These are phyloP conservation scores for Mimosa pudica DNA, from an alignment of 306 rosid species.

Conservation along the genomic window DNA sequence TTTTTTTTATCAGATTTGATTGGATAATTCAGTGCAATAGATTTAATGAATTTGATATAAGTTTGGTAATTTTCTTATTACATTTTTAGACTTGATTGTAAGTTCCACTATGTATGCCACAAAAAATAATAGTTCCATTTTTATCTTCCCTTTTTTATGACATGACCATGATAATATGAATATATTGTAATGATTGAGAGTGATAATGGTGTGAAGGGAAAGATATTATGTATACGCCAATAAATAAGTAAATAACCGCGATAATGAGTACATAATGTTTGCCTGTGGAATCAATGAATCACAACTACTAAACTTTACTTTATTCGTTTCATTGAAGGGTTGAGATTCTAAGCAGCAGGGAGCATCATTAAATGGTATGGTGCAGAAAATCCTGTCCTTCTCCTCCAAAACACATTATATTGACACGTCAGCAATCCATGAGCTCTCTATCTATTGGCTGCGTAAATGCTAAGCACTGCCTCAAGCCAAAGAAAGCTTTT, in stretches of 20 bases:
- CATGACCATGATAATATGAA: not conserved
- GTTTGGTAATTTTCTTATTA: no score
- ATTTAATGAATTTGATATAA: no score
- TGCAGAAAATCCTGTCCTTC: not conserved
- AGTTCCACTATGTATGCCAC: no score
- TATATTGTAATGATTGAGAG: not conserved
- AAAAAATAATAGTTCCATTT: not conserved
- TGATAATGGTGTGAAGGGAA: not conserved
- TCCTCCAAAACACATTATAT: not conserved
- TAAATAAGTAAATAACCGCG: not conserved
- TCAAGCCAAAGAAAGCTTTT: not conserved
- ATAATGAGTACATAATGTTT: not conserved
- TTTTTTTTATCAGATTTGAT: no score
- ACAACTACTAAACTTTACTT: not conserved
- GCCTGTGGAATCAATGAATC: not conserved
- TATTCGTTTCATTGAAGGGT: not conserved
- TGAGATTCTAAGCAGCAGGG: not conserved
- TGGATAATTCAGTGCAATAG: no score
- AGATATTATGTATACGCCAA: not conserved
- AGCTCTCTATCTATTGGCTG: constrained; percentile 38
- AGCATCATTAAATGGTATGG: not conserved
- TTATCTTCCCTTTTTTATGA: not conserved
- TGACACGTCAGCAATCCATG: constrained; percentile 56
- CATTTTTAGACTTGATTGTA: no score
- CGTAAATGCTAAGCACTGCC: not conserved